These are phyloP conservation scores for Xylariaceae sp. DNA, from an alignment of 2,329 filamentous ascomycete species.

Conservation along the genomic window DNA sequence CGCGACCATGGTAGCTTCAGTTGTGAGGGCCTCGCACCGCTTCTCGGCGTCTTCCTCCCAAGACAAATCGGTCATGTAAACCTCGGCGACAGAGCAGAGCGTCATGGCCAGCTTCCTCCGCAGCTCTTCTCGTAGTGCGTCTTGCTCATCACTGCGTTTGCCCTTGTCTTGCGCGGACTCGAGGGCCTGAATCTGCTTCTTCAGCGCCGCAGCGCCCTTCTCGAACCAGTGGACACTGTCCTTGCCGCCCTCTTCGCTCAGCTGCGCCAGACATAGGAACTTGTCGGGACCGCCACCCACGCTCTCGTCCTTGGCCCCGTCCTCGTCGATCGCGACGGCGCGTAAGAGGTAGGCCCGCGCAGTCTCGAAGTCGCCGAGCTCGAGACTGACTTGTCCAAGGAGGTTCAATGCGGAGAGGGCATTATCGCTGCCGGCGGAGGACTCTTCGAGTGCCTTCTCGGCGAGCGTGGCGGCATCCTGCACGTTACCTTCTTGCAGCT, in stretches of 20 bases:
- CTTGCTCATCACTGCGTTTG: conserved; percentile 39
- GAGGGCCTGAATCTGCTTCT: conserved; percentile 71
- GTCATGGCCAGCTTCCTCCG: conserved; percentile 84
- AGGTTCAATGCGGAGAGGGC: conserved; percentile 73
- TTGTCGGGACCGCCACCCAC: conserved; percentile 88
- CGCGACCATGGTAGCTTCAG: conserved; percentile 85
- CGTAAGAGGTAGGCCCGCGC: conserved; percentile 75
- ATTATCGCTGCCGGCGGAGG: conserved; percentile 47
- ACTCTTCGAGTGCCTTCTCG: conserved; percentile 39
- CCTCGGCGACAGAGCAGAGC: conserved; percentile 92
- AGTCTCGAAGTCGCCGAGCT: conserved; percentile 78
- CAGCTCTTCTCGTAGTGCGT: conserved; percentile 65
- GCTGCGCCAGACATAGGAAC: conserved; percentile 91
- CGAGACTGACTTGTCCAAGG: conserved; percentile 81
- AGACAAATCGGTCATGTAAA: conserved; percentile 98
- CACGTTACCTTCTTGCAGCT: conserved; percentile 41
- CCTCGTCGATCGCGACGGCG: conserved; percentile 77
- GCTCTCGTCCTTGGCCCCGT: conserved; percentile 72
- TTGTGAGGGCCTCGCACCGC: conserved; percentile 85
- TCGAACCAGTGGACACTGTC: conserved; percentile 73
- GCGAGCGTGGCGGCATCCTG: conserved; percentile 39
- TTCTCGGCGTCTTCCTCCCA: conserved; percentile 91
- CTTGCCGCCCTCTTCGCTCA: conserved; percentile 73
- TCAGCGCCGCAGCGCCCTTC: conserved; percentile 73
- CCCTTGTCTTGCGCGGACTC: conserved; percentile 49